Evolutionary conservation across 2,329 filamentous ascomycete genomes (phyloP).

Genomic region (Epichloe aotearoae): DNA sequence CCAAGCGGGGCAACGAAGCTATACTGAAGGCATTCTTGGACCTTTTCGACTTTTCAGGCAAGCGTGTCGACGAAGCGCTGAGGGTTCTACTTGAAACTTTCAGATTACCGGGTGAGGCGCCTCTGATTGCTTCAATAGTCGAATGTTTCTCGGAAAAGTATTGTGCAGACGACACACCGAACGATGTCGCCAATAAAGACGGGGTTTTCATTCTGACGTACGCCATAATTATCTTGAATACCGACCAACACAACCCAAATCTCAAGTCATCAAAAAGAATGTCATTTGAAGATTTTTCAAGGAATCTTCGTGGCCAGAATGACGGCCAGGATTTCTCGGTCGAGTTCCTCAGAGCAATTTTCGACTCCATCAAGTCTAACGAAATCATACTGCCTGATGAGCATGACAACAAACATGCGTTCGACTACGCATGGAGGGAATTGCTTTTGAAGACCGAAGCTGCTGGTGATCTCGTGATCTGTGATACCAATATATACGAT

Average conservation of each 20-base stretch:
- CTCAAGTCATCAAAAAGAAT: slow-evolving; percentile 69
- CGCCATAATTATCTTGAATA: slow-evolving; percentile 95
- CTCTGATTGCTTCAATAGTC: slow-evolving; percentile 85
- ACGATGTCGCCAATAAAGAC: slow-evolving; percentile 72
- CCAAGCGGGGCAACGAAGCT: slow-evolving; percentile 78
- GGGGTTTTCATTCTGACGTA: slow-evolving; percentile 85
- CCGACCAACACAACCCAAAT: slow-evolving; percentile 92
- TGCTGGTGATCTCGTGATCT: slow-evolving; percentile 60
- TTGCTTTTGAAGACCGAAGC: slow-evolving; percentile 72
- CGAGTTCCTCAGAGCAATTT: slow-evolving; percentile 77
- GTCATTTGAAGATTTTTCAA: slow-evolving; percentile 68
- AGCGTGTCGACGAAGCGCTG: slow-evolving; percentile 81
- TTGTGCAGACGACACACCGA: slow-evolving; percentile 52
- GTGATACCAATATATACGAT: slow-evolving; percentile 89
- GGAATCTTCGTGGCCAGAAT: slow-evolving; percentile 86
- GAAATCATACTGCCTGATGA: slow-evolving; percentile 97
- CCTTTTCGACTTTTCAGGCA: slow-evolving; percentile 76
- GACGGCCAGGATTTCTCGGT: slow-evolving; percentile 69
- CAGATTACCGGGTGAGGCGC: slow-evolving; percentile 83
- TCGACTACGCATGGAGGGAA: slow-evolving; percentile 97
- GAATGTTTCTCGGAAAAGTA: slow-evolving; percentile 81
- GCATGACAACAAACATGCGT: slow-evolving; percentile 91
- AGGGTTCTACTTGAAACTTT: slow-evolving; percentile 81
- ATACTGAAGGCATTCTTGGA: slow-evolving; percentile 74
- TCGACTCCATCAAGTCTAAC: slow-evolving; percentile 77